Conservation (phyloP, 495 filamentous ascomycete species). For the Ramalina intermedia region DNA sequence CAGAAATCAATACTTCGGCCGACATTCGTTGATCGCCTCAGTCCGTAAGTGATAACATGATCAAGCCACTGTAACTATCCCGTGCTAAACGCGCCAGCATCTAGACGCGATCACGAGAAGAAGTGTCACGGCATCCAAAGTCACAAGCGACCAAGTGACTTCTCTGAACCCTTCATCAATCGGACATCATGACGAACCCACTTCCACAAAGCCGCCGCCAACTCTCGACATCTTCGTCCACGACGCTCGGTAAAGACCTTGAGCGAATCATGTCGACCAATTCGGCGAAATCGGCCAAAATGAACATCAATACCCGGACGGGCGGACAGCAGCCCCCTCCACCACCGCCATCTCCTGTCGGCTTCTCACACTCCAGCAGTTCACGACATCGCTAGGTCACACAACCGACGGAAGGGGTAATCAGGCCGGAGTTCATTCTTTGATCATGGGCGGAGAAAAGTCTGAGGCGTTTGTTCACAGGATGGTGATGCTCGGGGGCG, state of each 20-base stretch:
- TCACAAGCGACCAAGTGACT: too few relatives aligned
- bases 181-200: constrained; percentile 6
- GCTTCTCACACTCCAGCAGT: constrained; percentile 2
- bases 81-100: too few relatives aligned
- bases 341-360: constrained; percentile 12
- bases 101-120: too few relatives aligned
- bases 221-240: constrained; percentile 8
- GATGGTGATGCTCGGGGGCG: too few relatives aligned
- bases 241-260: constrained; percentile 7
- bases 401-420: background rate
- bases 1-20: too few relatives aligned
- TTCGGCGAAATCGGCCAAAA: constrained; percentile 1
- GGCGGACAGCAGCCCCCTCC: constrained; percentile 7
- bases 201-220: constrained; percentile 8
- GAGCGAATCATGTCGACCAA: constrained; percentile 4
- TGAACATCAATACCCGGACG: constrained; percentile 1
- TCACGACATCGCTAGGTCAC: background rate
- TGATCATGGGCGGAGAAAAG: background rate
- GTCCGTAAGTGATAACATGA: too few relatives aligned
- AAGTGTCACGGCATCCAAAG: too few relatives aligned
- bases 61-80: too few relatives aligned
- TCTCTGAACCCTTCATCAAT: too few relatives aligned
- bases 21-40: too few relatives aligned
- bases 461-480: background rate
- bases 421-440: background rate